Evolutionary conservation across 495 filamentous ascomycete species (phyloP).

Genomic region (Penicillium tannophilum): DNA sequence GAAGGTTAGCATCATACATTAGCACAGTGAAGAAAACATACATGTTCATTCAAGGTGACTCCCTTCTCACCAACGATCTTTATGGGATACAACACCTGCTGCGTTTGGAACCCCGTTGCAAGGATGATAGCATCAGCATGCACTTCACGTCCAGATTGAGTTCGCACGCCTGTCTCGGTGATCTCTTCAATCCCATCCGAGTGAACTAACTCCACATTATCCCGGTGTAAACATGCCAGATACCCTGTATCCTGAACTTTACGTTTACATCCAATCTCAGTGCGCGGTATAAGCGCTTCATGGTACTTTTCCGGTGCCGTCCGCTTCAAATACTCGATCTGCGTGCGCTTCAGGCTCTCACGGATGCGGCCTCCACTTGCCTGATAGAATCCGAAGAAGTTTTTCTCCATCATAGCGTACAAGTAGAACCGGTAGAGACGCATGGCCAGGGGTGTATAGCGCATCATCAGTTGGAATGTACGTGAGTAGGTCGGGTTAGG

Average conservation of each 20-base stretch:
- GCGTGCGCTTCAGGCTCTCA: constrained; percentile 27
- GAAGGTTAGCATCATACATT: background rate
- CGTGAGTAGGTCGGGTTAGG: constrained; percentile 30
- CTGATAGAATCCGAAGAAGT: background rate
- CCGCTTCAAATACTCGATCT: constrained; percentile 40
- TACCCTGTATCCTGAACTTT: constrained; percentile 53
- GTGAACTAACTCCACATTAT: constrained; percentile 49
- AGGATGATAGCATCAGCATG: constrained; percentile 52
- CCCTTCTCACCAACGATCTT: constrained; percentile 45
- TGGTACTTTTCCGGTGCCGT: constrained; percentile 52
- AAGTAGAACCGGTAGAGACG: constrained; percentile 16
- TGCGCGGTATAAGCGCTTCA: constrained; percentile 46
- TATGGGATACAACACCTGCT: constrained; percentile 21
- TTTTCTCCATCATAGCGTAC: constrained; percentile 10
- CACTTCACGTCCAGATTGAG: constrained; percentile 30
- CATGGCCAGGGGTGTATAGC: constrained; percentile 29
- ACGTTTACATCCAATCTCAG: constrained; percentile 34
- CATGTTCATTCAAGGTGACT: constrained; percentile 42
- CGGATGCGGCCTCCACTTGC: background rate
- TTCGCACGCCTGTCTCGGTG: constrained; percentile 18
- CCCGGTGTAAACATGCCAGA: constrained; percentile 44
- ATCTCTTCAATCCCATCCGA: constrained; percentile 40
- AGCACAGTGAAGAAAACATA: constrained; percentile 7
- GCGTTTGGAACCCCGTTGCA: constrained; percentile 42
- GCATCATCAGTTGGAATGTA: constrained; percentile 24